phyloP scores from a whole-genome alignment of 192 early-diverging fungal genomes.

The Jimgerdemannia flammicorona region DNA sequence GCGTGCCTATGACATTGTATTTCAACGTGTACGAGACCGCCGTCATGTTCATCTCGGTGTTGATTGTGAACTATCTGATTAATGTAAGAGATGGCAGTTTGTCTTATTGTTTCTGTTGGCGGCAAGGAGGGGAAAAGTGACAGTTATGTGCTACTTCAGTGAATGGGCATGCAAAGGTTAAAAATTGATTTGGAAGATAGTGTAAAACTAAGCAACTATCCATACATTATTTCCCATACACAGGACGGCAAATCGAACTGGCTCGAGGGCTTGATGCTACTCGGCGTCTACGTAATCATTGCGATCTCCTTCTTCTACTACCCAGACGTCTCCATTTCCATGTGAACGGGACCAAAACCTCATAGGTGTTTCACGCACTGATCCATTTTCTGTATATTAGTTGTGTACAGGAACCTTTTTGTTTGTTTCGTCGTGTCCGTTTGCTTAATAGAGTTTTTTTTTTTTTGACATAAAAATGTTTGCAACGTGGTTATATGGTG shows the following conservation, averaged over 20 bases:
- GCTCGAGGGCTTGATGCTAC: slow-evolving; percentile 88
- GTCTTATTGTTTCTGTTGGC: background rate
- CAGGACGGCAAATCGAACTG: slow-evolving; percentile 86
- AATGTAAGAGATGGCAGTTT: slow-evolving; percentile 23
- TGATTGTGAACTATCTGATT: slow-evolving; percentile 78
- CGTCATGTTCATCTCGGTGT: slow-evolving; percentile 79
- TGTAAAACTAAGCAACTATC: background rate
- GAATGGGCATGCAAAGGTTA: background rate
- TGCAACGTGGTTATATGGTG: background rate
- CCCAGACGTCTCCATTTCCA: slow-evolving; percentile 22
- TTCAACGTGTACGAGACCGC: slow-evolving; percentile 85
- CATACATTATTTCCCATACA: background rate
- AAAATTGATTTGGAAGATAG: too few species aligned
- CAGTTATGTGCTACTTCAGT: too few species aligned
- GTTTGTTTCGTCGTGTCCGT: too few species aligned
- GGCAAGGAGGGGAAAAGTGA: too few species aligned
- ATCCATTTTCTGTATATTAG: too few species aligned
- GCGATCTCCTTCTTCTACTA: slow-evolving; percentile 79
- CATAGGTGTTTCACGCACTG: too few species aligned
- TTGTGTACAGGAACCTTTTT: too few species aligned
- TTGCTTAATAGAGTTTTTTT: too few species aligned
- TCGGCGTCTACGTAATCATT: slow-evolving; percentile 79
- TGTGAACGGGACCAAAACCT: too few species aligned
- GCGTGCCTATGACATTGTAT: slow-evolving; percentile 67
- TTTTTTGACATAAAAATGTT: too few species aligned